These are phyloP conservation scores for Pichia inconspicua DNA, from an alignment of 1,139 yeast species.

Conservation along the genomic window DNA sequence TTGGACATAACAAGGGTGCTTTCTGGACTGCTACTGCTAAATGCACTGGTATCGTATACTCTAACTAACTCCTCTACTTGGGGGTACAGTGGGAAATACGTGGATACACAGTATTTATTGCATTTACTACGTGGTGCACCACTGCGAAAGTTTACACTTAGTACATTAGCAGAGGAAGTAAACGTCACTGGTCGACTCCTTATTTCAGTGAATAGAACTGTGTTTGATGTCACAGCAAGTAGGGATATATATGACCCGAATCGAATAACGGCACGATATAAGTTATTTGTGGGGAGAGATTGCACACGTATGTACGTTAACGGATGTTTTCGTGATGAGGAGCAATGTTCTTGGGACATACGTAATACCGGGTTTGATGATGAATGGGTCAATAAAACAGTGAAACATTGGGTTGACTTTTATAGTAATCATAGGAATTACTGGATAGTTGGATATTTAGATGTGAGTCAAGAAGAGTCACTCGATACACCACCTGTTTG, in stretches of 20 bases:
- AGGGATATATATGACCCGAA: conserved; percentile 43
- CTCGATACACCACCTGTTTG: conserved; percentile 10
- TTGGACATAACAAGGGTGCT: conserved; percentile 40
- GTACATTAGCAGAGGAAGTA: conserved; percentile 37
- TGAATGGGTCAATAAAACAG: conserved; percentile 24
- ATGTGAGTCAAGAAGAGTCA: conserved; percentile 21
- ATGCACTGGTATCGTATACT: conserved; percentile 44
- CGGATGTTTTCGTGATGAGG: conserved; percentile 57
- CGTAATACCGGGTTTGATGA: conserved; percentile 42
- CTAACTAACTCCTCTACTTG: conserved; percentile 43
- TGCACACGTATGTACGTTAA: conserved; percentile 70
- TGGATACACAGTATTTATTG: conserved; percentile 35
- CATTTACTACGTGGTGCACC: conserved; percentile 18
- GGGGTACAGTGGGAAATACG: conserved; percentile 48
- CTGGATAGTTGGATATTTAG: conserved; percentile 59
- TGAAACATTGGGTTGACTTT: conserved; percentile 45
- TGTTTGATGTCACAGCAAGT: conserved; percentile 61
- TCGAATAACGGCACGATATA: conserved; percentile 43
- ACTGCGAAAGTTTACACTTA: conserved; percentile 32
- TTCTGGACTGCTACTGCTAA: conserved; percentile 41
- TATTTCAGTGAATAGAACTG: conserved; percentile 57
- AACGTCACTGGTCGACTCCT: conserved; percentile 25
- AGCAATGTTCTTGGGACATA: conserved; percentile 59
- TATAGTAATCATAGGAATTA: conserved; percentile 41
- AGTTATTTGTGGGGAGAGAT: conserved; percentile 58